phyloP scores from a whole-genome alignment of 75 land plant species.

The Picea sitchensis region DNA sequence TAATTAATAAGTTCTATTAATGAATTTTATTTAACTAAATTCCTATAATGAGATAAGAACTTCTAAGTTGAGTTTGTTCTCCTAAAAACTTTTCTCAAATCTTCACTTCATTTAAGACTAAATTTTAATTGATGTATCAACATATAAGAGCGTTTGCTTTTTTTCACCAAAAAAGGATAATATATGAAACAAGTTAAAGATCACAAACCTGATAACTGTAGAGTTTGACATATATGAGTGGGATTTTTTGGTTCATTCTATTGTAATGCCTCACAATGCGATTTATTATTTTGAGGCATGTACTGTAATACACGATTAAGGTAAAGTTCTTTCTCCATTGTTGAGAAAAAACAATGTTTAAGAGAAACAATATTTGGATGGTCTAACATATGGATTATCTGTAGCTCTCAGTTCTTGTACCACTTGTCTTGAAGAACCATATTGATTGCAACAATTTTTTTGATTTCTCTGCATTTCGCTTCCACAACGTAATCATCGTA shows the following conservation, averaged over 20 bases:
- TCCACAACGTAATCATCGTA: constrained; percentile 17
- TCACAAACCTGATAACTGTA: too few relatives aligned
- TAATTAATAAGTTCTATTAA: too few relatives aligned
- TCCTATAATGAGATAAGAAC: too few relatives aligned
- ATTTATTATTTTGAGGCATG: constrained; percentile 87
- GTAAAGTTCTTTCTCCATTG: constrained; percentile 84
- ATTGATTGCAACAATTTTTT: constrained; percentile 16
- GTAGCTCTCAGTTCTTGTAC: constrained; percentile 55
- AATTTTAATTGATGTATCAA: neutral
- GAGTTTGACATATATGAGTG: too few relatives aligned
- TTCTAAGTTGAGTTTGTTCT: too few relatives aligned
- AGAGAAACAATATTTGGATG: too few relatives aligned
- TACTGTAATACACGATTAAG: constrained; percentile 92
- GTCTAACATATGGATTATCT: constrained; percentile 55
- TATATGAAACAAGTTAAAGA: constrained; percentile 10
- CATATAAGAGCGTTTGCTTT: neutral
- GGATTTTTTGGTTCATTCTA: constrained; percentile 28
- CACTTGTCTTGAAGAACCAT: constrained; percentile 95
- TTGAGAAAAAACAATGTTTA: constrained; percentile 53
- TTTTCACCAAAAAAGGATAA: neutral
- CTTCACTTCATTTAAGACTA: neutral
- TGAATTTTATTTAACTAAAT: too few relatives aligned
- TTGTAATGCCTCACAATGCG: constrained; percentile 65
- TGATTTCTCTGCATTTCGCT: constrained; percentile 95
- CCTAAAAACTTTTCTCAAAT: neutral